A percentile compares a stretch with the other conserved stretches of the same genome.
These are phyloP conservation scores for Termitomyces sp. DNA, from an alignment of 768 basidiomycete genomes.

Conservation along the genomic window DNA sequence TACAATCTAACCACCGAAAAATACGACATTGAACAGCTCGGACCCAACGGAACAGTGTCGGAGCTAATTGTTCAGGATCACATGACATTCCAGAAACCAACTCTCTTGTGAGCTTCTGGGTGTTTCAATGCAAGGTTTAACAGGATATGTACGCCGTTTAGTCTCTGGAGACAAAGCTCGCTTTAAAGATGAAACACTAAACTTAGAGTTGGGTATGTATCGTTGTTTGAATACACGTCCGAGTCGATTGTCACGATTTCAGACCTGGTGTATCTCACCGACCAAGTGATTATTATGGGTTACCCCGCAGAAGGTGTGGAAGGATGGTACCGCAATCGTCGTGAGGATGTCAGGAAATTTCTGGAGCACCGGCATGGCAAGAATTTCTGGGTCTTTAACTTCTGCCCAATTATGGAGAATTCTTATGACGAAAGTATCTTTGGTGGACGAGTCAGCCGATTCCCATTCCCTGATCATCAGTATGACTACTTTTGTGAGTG, in stretches of 20 bases:
- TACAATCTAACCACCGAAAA: not conserved
- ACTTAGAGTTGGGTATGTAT: constrained; percentile 58
- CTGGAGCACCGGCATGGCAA: constrained; percentile 66
- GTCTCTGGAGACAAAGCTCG: constrained; percentile 83
- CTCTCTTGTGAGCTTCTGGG: not conserved
- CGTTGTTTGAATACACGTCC: not conserved
- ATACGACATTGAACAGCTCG: not conserved
- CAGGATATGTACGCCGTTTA: constrained; percentile 61
- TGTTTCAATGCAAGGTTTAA: constrained; percentile 29
- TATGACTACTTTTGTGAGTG: constrained; percentile 29
- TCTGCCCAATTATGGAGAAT: constrained; percentile 80
- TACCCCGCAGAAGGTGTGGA: constrained; percentile 80
- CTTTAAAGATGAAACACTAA: constrained; percentile 59
- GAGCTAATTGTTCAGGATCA: not conserved
- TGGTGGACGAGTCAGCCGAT: constrained; percentile 70
- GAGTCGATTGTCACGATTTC: not conserved
- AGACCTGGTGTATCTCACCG: constrained; percentile 68
- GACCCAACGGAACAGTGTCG: not conserved
- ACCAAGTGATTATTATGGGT: constrained; percentile 74
- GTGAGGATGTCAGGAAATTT: constrained; percentile 72
- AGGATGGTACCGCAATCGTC: constrained; percentile 71
- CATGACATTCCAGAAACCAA: not conserved
- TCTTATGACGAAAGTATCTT: constrained; percentile 68
- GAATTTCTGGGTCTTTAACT: constrained; percentile 87
- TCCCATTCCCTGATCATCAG: constrained; percentile 91